A percentile compares a stretch with the other conserved stretches of the same genome.
Evolutionary conservation across 192 early-diverging fungal species (phyloP).

Genomic region (Haplosporangium gracile): DNA sequence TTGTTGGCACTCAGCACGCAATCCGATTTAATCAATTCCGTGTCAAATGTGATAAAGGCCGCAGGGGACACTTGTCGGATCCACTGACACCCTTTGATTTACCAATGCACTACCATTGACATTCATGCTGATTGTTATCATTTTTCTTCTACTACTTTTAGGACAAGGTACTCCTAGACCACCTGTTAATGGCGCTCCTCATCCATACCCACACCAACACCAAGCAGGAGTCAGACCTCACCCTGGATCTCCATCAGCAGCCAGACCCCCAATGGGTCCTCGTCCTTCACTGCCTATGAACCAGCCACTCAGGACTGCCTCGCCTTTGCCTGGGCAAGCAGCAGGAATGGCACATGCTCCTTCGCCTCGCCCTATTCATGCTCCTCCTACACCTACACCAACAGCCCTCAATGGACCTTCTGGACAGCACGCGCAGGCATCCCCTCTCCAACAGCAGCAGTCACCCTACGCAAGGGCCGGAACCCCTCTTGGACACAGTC

Average conservation of each 20-base stretch:
- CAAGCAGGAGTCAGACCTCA: slow-evolving; percentile 34
- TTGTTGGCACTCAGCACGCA: neutral
- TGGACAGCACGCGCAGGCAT: slow-evolving; percentile 19
- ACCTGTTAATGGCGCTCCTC: slow-evolving; percentile 12
- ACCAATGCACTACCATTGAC: neutral
- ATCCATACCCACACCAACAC: slow-evolving; percentile 27
- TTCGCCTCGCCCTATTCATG: slow-evolving; percentile 22
- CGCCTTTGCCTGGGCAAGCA: slow-evolving; percentile 33
- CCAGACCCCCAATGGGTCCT: slow-evolving; percentile 36
- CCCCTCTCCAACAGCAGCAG: slow-evolving; percentile 32
- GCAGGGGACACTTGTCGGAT: neutral
- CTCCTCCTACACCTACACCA: slow-evolving; percentile 29
- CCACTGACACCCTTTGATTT: neutral
- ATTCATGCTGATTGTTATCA: neutral
- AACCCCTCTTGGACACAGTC: slow-evolving; percentile 33
- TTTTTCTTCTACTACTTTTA: neutral
- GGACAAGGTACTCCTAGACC: slow-evolving; percentile 23
- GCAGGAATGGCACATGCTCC: slow-evolving; percentile 28
- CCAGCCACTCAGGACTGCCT: slow-evolving; percentile 43
- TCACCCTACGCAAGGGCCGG: slow-evolving; percentile 16
- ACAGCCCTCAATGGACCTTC: slow-evolving; percentile 23
- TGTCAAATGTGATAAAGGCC: slow-evolving; percentile 1
- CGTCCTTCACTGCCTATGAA: slow-evolving; percentile 29
- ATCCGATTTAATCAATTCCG: neutral
- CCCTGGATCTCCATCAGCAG: slow-evolving; percentile 25